These are phyloP conservation scores for Calonectria leucothoes DNA, from an alignment of 2,329 filamentous ascomycete species.

Conservation along the genomic window DNA sequence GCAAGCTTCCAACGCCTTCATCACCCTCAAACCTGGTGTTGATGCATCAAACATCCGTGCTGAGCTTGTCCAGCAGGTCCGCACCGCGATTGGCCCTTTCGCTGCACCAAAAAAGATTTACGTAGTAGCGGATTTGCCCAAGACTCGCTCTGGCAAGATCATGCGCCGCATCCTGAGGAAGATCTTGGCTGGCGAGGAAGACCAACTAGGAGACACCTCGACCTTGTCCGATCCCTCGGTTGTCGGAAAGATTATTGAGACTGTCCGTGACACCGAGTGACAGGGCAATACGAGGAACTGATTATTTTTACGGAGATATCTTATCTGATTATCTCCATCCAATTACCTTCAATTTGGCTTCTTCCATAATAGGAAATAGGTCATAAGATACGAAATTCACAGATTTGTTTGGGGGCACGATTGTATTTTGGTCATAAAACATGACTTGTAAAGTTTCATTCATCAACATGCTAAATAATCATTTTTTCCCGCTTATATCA, in stretches of 20 bases:
- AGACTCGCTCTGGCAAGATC: conserved; percentile 96
- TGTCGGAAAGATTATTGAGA: conserved; percentile 84
- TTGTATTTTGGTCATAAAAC: background rate
- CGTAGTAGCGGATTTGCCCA: conserved; percentile 88
- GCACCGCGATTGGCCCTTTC: conserved; percentile 93
- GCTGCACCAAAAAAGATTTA: conserved; percentile 91
- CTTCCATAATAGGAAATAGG: background rate
- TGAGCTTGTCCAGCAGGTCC: conserved; percentile 88
- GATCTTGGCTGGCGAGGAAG: conserved; percentile 93
- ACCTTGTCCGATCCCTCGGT: conserved; percentile 90
- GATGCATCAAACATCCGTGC: conserved; percentile 75
- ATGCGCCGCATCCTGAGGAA: conserved; percentile 95
- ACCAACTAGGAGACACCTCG: conserved; percentile 88
- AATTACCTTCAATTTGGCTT: background rate
- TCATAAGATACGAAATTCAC: background rate
- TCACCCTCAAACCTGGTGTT: conserved; percentile 74
- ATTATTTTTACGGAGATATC: background rate
- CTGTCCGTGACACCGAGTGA: conserved; percentile 25
- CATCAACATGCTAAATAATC: conserved; percentile 4
- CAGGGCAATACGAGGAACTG: no score
- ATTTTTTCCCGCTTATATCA: background rate
- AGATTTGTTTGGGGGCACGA: background rate
- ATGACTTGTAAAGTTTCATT: background rate
- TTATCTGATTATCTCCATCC: background rate
- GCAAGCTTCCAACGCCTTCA: conserved; percentile 93